A percentile compares a stretch with the other conserved stretches of the same genome.
phyloP scores from a whole-genome alignment of 2,329 filamentous ascomycete genomes.

The Cytospora mali region DNA sequence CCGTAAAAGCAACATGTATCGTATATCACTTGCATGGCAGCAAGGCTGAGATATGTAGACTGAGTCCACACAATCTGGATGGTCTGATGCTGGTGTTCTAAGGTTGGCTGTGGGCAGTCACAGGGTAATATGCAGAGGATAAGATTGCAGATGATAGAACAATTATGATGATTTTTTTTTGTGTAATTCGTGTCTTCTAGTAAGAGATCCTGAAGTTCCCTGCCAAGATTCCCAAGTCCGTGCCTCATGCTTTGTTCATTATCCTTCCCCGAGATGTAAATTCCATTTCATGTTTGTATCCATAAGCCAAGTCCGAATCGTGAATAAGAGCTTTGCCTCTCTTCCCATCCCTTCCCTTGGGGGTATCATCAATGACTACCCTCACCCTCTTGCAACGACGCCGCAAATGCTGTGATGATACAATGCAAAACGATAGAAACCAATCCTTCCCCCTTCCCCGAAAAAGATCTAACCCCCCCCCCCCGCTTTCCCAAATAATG shows the following conservation, averaged over 20 bases:
- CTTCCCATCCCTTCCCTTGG: constrained; percentile 26
- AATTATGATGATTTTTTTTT: neutral
- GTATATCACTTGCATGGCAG: neutral
- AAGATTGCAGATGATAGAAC: neutral
- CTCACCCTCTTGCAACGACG: constrained; percentile 22
- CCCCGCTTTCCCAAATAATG: constrained; percentile 11
- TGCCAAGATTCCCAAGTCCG: neutral
- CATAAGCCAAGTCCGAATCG: neutral
- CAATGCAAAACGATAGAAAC: constrained; percentile 24
- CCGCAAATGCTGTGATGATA: constrained; percentile 29
- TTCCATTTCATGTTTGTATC: constrained; percentile 2
- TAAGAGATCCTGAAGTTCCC: neutral
- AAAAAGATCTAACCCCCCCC: constrained; percentile 16
- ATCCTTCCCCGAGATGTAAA: neutral
- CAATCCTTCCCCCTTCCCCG: constrained; percentile 6
- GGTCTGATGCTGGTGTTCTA: neutral
- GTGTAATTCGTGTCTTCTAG: neutral
- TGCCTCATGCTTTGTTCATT: neutral
- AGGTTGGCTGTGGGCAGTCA: neutral
- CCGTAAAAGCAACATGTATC: neutral
- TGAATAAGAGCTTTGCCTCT: constrained; percentile 19
- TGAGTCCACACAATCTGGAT: neutral
- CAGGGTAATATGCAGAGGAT: neutral
- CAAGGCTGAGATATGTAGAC: neutral
- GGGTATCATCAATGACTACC: constrained; percentile 29